Conservation (phyloP, 495 filamentous ascomycete genomes). For the Parathielavia appendiculata region DNA sequence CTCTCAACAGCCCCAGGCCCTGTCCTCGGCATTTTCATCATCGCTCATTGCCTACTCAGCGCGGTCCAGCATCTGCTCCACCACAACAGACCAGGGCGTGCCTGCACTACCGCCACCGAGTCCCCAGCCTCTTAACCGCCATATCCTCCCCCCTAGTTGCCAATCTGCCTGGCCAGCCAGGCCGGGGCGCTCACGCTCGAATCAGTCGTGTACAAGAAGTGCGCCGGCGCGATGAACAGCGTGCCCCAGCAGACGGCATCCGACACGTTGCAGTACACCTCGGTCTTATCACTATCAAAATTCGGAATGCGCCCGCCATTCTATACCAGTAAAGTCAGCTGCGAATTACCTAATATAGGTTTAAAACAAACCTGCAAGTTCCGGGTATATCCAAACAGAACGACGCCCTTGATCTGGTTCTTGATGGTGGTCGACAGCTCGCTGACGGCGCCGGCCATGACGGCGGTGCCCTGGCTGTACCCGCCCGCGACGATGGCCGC, state of each 20-base stretch:
- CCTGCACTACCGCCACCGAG: background rate
- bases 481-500: constrained; percentile 39
- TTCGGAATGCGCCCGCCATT: constrained; percentile 44
- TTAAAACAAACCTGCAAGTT: constrained; percentile 47
- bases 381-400: constrained; percentile 55
- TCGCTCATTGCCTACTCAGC: background rate
- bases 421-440: constrained; percentile 37
- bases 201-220: constrained; percentile 8
- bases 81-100: background rate
- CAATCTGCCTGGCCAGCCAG: background rate
- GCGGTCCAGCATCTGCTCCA: background rate
- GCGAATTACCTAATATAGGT: too few relatives aligned
- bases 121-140: background rate
- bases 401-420: constrained; percentile 48
- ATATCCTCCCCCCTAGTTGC: background rate
- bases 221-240: constrained; percentile 10
- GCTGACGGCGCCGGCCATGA: constrained; percentile 48
- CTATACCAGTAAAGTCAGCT: too few relatives aligned
- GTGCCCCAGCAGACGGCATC: constrained; percentile 16
- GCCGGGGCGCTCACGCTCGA: background rate
- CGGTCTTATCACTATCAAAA: constrained; percentile 40
- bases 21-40: background rate
- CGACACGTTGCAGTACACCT: constrained; percentile 44
- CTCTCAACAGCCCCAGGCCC: background rate
- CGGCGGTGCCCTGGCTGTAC: constrained; percentile 52